A percentile compares a stretch with the other conserved stretches of the same genome.
Evolutionary conservation across 116 monocot species (phyloP).

Genomic region (Dioscorea cayenensis): DNA sequence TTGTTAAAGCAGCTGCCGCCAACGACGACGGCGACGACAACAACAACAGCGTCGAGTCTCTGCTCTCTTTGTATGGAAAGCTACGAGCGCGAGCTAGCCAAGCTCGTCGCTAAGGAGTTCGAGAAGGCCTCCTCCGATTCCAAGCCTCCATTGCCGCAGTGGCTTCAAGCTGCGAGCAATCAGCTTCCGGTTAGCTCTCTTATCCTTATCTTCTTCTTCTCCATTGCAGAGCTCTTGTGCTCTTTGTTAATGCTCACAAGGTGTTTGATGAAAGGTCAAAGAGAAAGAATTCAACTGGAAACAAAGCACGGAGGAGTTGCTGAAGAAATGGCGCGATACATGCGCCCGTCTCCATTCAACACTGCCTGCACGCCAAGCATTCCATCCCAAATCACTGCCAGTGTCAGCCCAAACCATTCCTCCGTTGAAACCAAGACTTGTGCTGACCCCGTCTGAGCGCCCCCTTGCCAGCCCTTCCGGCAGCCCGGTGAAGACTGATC

Average conservation of each 20-base stretch:
- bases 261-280: constrained; percentile 18
- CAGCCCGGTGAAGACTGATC: constrained; percentile 75
- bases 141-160: constrained; percentile 38
- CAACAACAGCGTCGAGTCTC: constrained; percentile 13
- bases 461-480: constrained; percentile 29
- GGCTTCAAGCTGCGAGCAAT: constrained; percentile 50
- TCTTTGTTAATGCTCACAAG: no score
- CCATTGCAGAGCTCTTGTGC: no score
- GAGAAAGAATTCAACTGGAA: constrained; percentile 46
- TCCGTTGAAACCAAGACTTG: not conserved
- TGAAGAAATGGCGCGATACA: constrained; percentile 50
- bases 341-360: constrained; percentile 48
- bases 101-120: constrained; percentile 47
- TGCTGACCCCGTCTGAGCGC: not conserved
- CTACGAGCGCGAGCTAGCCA: constrained; percentile 65
- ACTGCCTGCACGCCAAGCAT: constrained; percentile 5
- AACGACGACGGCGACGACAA: not conserved
- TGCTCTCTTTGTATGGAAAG: constrained; percentile 53
- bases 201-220: not conserved
- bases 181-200: constrained; percentile 27
- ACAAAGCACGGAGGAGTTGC: constrained; percentile 43
- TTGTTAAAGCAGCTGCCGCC: no score
- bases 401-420: not conserved
- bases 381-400: constrained; percentile 13
- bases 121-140: constrained; percentile 41